Evolutionary conservation across 1,284 basidiomycete genomes (phyloP), one percentile per base, ranked within the genome.

Genomic region (Ganoderma multipileum): DNA sequence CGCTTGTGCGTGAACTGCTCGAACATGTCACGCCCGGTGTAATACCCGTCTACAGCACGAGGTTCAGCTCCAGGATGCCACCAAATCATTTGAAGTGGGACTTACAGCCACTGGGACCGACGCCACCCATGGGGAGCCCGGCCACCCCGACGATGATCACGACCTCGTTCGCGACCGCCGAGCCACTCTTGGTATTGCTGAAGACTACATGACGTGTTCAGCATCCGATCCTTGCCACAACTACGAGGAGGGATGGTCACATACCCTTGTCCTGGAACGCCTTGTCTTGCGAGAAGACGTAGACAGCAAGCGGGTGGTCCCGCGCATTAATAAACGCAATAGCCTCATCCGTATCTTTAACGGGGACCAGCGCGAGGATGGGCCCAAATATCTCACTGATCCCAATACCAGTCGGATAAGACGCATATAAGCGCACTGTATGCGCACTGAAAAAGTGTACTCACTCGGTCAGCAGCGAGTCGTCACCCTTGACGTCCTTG

Each of bases 381-480:
- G 80, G 81, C 0, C 80, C 81, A 58, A 82, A 82, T 36, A 82
- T 78, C 71, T 82, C 81, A 38, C 79, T 81, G 20, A 47, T 18
- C 2, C 41, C 58, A 38, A 36, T 16, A 26, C 1, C 26, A 14
- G 30, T 14, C 36, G 14, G 59, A n/a, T 63, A 12, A 41, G 38
- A 47, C 3, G 23, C 20, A 47, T 47, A 2, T 16, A 12, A 7
- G 38, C 12, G 41, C 18, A 3, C 41, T 5, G 2, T 42, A 11
- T 2, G 4, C 9, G 8, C 20, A 47, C 3, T 18, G 44, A 9
- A n/a, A 9, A 16, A 2, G 20, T 47, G 6, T 5, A 68, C 74
- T 30, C 23, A 91, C 90, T 96, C 91, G 79, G 87, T 86, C 89
- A 96, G 89, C 72, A 96, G 77, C 2, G 87, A 86, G 78, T 95